Base-by-base conservation (phyloP, 1,284 basidiomycete species). In the Thecaphora thlaspeos region DNA sequence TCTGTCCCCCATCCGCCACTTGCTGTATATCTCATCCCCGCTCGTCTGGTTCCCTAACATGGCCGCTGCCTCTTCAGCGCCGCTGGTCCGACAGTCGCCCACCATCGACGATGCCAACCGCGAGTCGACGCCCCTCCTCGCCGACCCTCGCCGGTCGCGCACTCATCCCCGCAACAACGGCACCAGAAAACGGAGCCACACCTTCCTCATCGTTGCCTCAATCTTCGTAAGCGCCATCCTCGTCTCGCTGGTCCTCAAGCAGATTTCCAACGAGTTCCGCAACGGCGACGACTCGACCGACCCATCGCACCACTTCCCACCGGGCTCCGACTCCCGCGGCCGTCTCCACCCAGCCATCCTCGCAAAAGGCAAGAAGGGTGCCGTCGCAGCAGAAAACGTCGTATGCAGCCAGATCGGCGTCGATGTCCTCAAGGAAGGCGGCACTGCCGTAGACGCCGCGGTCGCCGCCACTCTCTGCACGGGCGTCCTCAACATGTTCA, bases 381-480 rank as follows among this genome's bases (percentile, higher is more conserved):
- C 61, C 18, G 70, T 73, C 1, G 70, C 70, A 3, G 60, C 66
- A 14, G 70, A 73, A 26, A 71, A 65, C 32, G 41, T 45, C 36
- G 41, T 63, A 14, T 73, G 70, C 51, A 55, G 50, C 41, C 18
- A 47, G 14, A 55, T 73, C 19, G 70, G 70, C 2, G 32, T 70
- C 28, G 66, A 70, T 39, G 71, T 79, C 1, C 57, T 80, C 18
- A 61, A 70, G 76, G 84, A 86, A 8, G 91, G 90, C 28, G 94
- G 93, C 17, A 92, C 89, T 61, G 93, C 93, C 0, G 85, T 94
- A 11, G 94, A 97, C 70, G 88, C 92, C 1, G 87, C 87, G 0
- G 84, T 96, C 47, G 86, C 87, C 1, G 62, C 78, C 2, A 70
- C 74, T 12, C 66, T 80, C 19, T 81, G 80, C 41, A 75, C 80